Base-by-base conservation (phyloP, 1,284 basidiomycete species). In the Marasmius tenuissimus region DNA sequence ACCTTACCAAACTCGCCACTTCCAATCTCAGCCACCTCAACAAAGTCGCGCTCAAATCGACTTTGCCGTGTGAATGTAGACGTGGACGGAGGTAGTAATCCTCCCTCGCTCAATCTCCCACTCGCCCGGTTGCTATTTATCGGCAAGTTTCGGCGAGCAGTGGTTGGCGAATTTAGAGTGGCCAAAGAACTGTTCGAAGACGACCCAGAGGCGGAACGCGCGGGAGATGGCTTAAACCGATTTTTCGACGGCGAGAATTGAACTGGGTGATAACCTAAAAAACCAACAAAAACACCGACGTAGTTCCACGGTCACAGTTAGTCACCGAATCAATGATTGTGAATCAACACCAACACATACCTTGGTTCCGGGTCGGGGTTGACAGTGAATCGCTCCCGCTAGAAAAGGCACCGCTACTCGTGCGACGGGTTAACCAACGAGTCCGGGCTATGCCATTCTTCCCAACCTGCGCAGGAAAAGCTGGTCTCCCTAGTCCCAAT, bases 1-100 rank as follows among this genome's bases (percentile, higher is more conserved):
- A 96, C 97, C 67, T 92, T 92, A 47, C 95, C 96, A 76, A 98
- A 99, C 70, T 97, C 94, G 16, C 97, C 97, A 61, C 90, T 88
- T 4, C 97, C 97, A 18, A 98, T 82, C 67, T 90, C 86, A 61
- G 93, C 91, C 37, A 94, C 78, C 62, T 92, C 88, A 33, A 88
- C 83, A 72, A 97, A 98, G 50, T 92, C 86, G 57, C 83, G 84
- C 71, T 89, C 88, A 65, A 94, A 94, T 48, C 84, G 83, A 22
- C 90, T 87, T 9, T 80, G 75, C 61, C 82, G 78, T 59, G 83
- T 81, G 54, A 84, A 75, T 40, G 69, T 64, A 59, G 70, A 73
- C 42, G 71, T 66, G 50, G 74, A 8, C 16, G 16, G 74, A 39
- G 75, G 76, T n/a, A 69, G 68, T 61, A 73, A 72, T 16, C 22